Evolutionary conservation across 1,284 basidiomycete species (phyloP).

Genomic region (Exsudoporus floridanus): DNA sequence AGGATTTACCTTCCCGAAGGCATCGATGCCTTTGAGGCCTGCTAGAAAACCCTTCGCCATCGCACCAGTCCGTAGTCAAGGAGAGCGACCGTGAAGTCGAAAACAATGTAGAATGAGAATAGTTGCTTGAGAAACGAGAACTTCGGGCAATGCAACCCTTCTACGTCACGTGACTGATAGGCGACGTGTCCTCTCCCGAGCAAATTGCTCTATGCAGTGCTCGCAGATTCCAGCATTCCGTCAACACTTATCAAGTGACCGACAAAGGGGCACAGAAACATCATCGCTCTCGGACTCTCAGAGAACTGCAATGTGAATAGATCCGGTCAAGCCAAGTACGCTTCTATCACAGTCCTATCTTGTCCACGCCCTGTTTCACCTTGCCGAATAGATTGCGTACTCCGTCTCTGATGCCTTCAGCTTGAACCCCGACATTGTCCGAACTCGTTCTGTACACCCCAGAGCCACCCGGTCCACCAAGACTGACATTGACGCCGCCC

Average conservation of each 20-base stretch:
- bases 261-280: background rate
- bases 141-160: too few species aligned
- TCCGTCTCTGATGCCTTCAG: slow-evolving; percentile 81
- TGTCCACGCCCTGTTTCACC: slow-evolving; percentile 85
- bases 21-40: slow-evolving; percentile 85
- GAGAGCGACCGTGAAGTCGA: slow-evolving; percentile 34
- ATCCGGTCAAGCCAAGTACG: background rate
- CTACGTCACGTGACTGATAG: slow-evolving; percentile 25
- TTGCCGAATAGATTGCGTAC: slow-evolving; percentile 84
- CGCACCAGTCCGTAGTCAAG: slow-evolving; percentile 26
- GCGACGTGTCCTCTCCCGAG: slow-evolving; percentile 26
- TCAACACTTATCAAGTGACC: background rate
- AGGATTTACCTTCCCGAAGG: slow-evolving; percentile 88
- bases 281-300: background rate
- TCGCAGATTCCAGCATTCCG: background rate
- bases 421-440: slow-evolving; percentile 73
- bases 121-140: background rate
- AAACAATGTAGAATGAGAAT: slow-evolving; percentile 29
- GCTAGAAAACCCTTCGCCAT: slow-evolving; percentile 78
- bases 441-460: slow-evolving; percentile 80
- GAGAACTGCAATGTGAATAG: background rate
- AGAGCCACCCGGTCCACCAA: slow-evolving; percentile 79
- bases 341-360: slow-evolving; percentile 52
- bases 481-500: slow-evolving; percentile 86
- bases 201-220: background rate